These are phyloP conservation scores for Epichloe sibirici DNA, from an alignment of 2,329 filamentous ascomycete species.

Conservation along the genomic window DNA sequence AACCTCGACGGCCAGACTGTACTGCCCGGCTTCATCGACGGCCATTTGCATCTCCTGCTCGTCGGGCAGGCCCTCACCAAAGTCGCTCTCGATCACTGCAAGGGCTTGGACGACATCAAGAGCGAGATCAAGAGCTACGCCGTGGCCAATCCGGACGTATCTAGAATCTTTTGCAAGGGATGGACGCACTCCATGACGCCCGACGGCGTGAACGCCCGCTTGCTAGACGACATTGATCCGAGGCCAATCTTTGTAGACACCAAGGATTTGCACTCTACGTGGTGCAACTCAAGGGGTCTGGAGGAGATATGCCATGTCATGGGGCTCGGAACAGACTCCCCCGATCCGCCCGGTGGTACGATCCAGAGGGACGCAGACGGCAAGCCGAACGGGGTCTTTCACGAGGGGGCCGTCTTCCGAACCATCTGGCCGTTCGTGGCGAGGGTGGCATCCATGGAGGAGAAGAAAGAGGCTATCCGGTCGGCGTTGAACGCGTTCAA, in stretches of 20 bases:
- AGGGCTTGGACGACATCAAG: constrained; percentile 36
- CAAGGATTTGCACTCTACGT: constrained; percentile 43
- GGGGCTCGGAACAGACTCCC: constrained; percentile 26
- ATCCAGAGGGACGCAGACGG: constrained; percentile 38
- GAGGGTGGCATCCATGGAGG: constrained; percentile 31
- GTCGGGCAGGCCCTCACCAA: constrained; percentile 42
- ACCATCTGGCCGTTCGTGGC: constrained; percentile 45
- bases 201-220: constrained; percentile 28
- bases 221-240: constrained; percentile 39
- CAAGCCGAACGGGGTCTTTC: constrained; percentile 36
- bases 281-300: constrained; percentile 41
- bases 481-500: constrained; percentile 39
- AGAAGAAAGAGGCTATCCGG: constrained; percentile 34
- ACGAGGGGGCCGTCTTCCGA: constrained; percentile 38
- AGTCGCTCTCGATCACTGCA: constrained; percentile 35
- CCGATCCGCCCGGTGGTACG: constrained; percentile 37
- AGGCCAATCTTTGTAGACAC: constrained; percentile 45
- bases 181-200: constrained; percentile 43
- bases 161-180: constrained; percentile 39
- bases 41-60: constrained; percentile 43
- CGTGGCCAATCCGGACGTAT: constrained; percentile 30
- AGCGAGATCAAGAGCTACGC: constrained; percentile 32
- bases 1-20: constrained; percentile 26
- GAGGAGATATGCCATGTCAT: constrained; percentile 28
- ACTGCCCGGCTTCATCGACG: constrained; percentile 45